Evolutionary conservation across 441 rosid genomes (phyloP), one percentile per base, ranked within the genome.

Genomic region (Adansonia grandidieri): DNA sequence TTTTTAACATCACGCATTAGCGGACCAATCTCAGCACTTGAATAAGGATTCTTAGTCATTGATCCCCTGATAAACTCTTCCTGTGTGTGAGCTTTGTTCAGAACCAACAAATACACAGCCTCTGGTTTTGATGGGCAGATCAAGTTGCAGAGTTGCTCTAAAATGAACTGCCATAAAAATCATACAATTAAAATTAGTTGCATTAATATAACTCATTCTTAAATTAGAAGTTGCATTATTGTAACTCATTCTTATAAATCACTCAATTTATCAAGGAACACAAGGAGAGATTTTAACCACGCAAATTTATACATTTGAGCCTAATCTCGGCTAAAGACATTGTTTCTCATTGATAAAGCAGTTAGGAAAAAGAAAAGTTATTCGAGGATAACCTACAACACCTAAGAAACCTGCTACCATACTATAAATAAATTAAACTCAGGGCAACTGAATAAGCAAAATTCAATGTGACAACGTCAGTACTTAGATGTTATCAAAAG

Each of bases 1-100:
- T 97, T 96, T 85, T 97, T 97, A 77, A 96, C 99, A 82, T 97
- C 99, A 53, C 99, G 98, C 99, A 97, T 97, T 85, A 97, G 85
- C 47, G 99, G 99, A 84, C 99, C 98, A 82, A 97, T 93, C 87
- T 97, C 98, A 62, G 98, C 85, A 87, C 99, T 96, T 50, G 98
- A 93, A 89, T 97, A 97, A 61, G 99, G 99, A 88, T 91, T 94
- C 83, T 94, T 97, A 13, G 99, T 96, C 99, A 97, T 97, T 78
- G 98, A 94, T 77, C 99, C 99, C 90, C 99, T 87, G 68, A 96
- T 97, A 79, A 93, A 97, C 86, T 97, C 99, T 82, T 97, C 99
- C 82, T 97, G 99, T 9, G 99, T 97, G 86, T 97, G 99, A 15
- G 97, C 96, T 85, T 97, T 97, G 87, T 93, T 97, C 69, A 97